Evolutionary conservation across 306 rosid species (phyloP).

Genomic region (Biancaea sappan): DNA sequence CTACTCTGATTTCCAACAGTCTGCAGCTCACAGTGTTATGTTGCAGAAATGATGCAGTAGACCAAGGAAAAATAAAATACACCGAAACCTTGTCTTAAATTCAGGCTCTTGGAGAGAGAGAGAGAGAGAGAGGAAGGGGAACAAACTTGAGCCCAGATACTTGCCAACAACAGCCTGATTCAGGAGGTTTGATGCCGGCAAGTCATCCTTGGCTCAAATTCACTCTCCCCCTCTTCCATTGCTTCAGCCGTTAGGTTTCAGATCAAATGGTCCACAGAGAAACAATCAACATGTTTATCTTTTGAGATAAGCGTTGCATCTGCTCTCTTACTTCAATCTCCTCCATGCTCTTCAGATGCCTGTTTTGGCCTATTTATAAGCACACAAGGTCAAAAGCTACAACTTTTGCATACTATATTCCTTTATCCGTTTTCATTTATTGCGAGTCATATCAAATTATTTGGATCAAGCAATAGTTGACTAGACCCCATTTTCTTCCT

Average conservation of each 20-base stretch:
- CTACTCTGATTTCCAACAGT: too few species aligned
- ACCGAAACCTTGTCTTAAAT: too few species aligned
- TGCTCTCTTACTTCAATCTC: too few species aligned
- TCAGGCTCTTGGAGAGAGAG: too few species aligned
- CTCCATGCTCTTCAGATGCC: neutral
- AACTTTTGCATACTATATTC: neutral
- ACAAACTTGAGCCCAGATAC: slow-evolving; percentile 29
- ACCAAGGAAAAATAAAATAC: too few species aligned
- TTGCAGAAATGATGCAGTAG: too few species aligned
- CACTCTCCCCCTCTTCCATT: slow-evolving; percentile 42
- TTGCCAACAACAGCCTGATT: slow-evolving; percentile 17
- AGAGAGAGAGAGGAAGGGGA: slow-evolving; percentile 35
- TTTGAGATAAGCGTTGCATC: too few species aligned
- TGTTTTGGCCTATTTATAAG: slow-evolving; percentile 23
- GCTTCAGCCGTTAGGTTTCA: neutral
- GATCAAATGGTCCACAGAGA: too few species aligned
- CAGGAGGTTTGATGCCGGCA: slow-evolving; percentile 32
- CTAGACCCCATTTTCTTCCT: neutral
- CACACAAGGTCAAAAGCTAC: slow-evolving; percentile 33
- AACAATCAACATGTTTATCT: too few species aligned
- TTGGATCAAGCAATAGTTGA: slow-evolving; percentile 36
- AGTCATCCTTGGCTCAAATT: slow-evolving; percentile 60
- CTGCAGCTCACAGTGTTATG: too few species aligned
- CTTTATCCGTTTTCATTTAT: neutral
- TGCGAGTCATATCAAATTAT: neutral